Conservation (phyloP, 257 asterid species). For the Nicotiana paniculata region DNA sequence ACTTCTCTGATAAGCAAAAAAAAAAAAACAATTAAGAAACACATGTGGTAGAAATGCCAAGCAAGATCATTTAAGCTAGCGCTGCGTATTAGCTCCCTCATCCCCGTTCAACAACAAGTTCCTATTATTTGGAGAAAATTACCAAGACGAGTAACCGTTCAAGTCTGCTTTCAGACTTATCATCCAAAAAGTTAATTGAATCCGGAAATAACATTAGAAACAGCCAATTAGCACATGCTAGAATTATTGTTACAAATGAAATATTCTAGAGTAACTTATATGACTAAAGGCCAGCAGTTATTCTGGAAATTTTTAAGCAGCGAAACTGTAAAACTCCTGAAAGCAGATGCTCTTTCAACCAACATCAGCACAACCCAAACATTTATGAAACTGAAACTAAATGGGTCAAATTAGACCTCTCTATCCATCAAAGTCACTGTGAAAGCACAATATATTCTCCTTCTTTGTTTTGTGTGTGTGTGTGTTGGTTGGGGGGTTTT, state of each 20-base stretch:
- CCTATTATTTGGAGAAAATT: not conserved
- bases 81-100: not conserved
- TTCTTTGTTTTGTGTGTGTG: too few species aligned
- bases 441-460: too few species aligned
- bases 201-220: slow-evolving; percentile 34
- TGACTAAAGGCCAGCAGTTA: too few species aligned
- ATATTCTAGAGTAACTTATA: not conserved
- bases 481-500: not conserved
- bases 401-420: too few species aligned
- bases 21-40: not conserved
- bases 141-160: not conserved
- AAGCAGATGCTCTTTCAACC: too few species aligned
- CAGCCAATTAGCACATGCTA: not conserved
- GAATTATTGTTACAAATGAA: not conserved
- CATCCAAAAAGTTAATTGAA: slow-evolving; percentile 30
- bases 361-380: too few species aligned
- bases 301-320: too few species aligned
- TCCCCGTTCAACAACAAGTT: not conserved
- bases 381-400: too few species aligned
- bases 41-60: not conserved
- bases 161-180: slow-evolving; percentile 60
- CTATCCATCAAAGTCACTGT: too few species aligned
- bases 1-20: not conserved
- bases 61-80: not conserved
- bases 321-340: too few species aligned